Evolutionary conservation across 2,329 filamentous ascomycete species (phyloP).

Genomic region (Epichloe sibirici): DNA sequence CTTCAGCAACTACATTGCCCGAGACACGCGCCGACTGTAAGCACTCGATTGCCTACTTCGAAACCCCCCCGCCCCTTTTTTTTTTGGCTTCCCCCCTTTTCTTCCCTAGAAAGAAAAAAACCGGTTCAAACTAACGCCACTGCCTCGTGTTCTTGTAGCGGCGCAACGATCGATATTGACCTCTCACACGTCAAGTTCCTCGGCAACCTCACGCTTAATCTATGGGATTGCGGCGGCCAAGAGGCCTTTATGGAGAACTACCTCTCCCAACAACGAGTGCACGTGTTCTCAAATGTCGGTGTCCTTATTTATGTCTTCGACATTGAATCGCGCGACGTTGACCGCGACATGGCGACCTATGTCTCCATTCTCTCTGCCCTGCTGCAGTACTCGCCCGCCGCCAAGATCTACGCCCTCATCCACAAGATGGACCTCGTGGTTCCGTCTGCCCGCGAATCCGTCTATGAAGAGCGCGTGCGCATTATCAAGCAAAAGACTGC

Average conservation of each 20-base stretch:
- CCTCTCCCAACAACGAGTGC: conserved; percentile 83
- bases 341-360: conserved; percentile 87
- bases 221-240: conserved; percentile 98
- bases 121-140: background rate
- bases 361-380: conserved; percentile 80
- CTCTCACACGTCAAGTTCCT: conserved; percentile 98
- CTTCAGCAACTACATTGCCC: conserved; percentile 97
- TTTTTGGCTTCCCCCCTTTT: background rate
- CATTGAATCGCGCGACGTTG: conserved; percentile 89
- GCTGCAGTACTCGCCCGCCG: conserved; percentile 66
- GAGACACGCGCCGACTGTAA: conserved; percentile 76
- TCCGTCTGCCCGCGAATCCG: conserved; percentile 59
- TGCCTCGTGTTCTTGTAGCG: conserved; percentile 27
- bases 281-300: conserved; percentile 93
- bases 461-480: conserved; percentile 74
- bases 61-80: background rate
- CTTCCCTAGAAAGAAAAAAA: background rate
- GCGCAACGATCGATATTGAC: conserved; percentile 96
- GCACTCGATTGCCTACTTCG: conserved; percentile 12
- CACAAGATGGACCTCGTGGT: conserved; percentile 99
- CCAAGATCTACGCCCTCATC: conserved; percentile 86
- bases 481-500: conserved; percentile 63
- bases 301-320: conserved; percentile 99
- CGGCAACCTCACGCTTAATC: conserved; percentile 89
- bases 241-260: conserved; percentile 99